Base-by-base conservation (phyloP, 352 stramenopile genomes). In the Peronosclerospora sorghi region DNA sequence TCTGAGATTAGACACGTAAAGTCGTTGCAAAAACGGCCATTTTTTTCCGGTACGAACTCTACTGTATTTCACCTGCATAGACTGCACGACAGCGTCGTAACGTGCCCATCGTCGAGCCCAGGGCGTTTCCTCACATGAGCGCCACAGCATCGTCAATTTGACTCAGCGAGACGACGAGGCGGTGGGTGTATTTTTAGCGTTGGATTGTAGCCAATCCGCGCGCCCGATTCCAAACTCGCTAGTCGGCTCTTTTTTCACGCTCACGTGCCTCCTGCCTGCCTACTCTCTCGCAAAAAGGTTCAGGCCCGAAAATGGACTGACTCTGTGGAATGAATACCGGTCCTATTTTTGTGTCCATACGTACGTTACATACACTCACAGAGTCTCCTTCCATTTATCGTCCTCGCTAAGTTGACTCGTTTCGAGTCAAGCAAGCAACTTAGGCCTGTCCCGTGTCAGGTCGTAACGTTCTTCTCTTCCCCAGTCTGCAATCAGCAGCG, bases 71-170 rank as follows among this genome's bases (percentile, higher is more conserved):
- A 79, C 73, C 55, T 71, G 40, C 14, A 73, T 18, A 7, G 56
- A 61, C 30, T 54, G 51, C 7, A 87, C 20, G 12, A 68, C 45
- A 4, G 13, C 30, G 32, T 67, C 60, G 51, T 85, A 87, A 42
- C 52, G 51, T 7, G 29, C 36, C 62, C 60, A 80, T 5, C 51
- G 39, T 1, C 43, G 41, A 13, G 37, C 35, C 74, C 74, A 87
- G 9, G 59, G 51, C 7, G 21, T 52, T 26, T 59, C 49, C 14
- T 55, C 43, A 30, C 48, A 30, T 36, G 45, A 46, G 32, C 37
- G 52, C 9, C 28, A 15, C n/a, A 26, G 21, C 21, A 26, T 26
- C 21, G 21, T 26, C 21, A 26, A 26, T 26, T 26, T 26, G 21
- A 26, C 21, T 26, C 21, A 26, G 21, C 3, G 3, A n/a, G 21